Percentiles rank a stretch among this genome's conserved stretches.
Conservation (phyloP, 352 stramenopile species). For the Blastocystis sp. region DNA sequence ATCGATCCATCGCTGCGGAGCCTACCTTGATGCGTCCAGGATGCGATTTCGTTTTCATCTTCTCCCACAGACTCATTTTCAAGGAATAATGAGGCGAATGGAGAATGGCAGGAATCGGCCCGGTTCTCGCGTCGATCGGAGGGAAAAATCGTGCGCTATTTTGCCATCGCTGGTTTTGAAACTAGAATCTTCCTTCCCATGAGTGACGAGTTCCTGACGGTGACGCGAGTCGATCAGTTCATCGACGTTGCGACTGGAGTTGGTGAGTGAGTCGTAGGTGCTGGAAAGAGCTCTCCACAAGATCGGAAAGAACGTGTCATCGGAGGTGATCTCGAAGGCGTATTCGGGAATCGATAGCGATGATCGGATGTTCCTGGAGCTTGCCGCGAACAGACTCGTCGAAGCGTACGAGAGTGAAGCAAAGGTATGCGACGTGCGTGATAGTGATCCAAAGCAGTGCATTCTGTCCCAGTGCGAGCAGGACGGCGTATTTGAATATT, state of each 20-base stretch:
- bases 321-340: not conserved
- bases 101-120: not conserved
- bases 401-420: conserved; percentile 43
- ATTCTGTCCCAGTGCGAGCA: conserved; percentile 16
- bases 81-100: conserved; percentile 32
- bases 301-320: conserved; percentile 46
- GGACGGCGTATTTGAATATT: conserved; percentile 52
- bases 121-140: not conserved
- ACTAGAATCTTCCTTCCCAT: not conserved
- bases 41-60: conserved; percentile 74
- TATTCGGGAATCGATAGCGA: conserved; percentile 25
- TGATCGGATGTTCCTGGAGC: conserved; percentile 43
- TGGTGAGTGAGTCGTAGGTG: not conserved
- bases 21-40: conserved; percentile 61
- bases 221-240: conserved; percentile 63
- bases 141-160: not conserved
- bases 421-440: not conserved
- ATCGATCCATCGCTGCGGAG: not conserved
- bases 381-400: conserved; percentile 29
- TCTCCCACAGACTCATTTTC: conserved; percentile 68
- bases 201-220: not conserved
- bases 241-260: not conserved
- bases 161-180: not conserved
- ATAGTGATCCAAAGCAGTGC: not conserved
- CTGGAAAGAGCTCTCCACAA: conserved; percentile 41